phyloP scores from a whole-genome alignment of 2,329 filamentous ascomycete species.

The Coniochaeta sp. region DNA sequence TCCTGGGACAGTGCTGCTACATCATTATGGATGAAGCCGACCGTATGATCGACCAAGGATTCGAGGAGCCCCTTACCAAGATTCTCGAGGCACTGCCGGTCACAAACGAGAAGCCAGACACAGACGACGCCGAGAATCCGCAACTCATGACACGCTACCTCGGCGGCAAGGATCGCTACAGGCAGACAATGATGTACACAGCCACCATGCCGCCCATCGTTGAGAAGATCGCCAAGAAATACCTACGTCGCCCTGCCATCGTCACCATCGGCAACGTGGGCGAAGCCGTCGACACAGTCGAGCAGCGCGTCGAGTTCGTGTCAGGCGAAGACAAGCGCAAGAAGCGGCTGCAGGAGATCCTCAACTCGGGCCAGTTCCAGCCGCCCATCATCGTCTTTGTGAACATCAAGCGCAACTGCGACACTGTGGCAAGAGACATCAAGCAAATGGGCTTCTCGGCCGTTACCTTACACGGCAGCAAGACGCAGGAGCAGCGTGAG shows the following conservation, averaged over 20 bases:
- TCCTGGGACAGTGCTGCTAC: constrained; percentile 95
- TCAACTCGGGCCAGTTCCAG: constrained; percentile 70
- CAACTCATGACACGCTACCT: constrained; percentile 77
- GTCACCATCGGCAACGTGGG: constrained; percentile 92
- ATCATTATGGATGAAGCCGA: constrained; percentile 99
- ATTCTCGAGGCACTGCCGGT: constrained; percentile 93
- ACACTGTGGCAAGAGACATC: constrained; percentile 89
- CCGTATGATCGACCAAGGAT: constrained; percentile 97
- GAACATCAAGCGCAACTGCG: constrained; percentile 99
- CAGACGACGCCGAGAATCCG: constrained; percentile 81
- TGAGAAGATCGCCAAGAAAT: constrained; percentile 95
- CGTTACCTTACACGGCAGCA: constrained; percentile 89
- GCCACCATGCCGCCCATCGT: constrained; percentile 93
- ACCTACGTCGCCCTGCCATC: constrained; percentile 84
- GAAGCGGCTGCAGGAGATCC: constrained; percentile 88
- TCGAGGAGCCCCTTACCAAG: constrained; percentile 95
- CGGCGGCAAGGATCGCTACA: constrained; percentile 70
- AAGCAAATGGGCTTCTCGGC: constrained; percentile 86
- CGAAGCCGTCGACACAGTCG: constrained; percentile 94
- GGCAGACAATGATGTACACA: constrained; percentile 99
- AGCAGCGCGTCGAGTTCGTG: constrained; percentile 92
- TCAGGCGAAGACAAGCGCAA: constrained; percentile 91
- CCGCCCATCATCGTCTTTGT: constrained; percentile 98
- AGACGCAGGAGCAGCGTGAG: constrained; percentile 97
- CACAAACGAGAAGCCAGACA: constrained; percentile 90